Percentiles rank a stretch among this genome's conserved stretches.
phyloP scores from a whole-genome alignment of 805 yeast species.

The Cyberlindnera mississippiensis region DNA sequence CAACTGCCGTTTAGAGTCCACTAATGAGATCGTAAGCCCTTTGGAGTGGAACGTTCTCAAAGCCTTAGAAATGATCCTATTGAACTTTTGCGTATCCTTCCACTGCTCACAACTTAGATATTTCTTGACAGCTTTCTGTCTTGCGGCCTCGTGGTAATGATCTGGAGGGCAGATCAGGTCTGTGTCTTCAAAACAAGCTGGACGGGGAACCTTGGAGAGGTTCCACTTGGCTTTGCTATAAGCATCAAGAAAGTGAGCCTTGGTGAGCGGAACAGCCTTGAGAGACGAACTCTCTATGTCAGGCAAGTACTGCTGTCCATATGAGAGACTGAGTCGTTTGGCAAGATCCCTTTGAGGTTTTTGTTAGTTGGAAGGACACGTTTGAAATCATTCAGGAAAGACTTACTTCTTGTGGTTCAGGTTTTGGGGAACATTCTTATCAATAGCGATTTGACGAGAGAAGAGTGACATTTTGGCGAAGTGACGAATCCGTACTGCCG shows the following conservation, averaged over 20 bases:
- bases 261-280: slow-evolving; percentile 39
- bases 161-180: slow-evolving; percentile 60
- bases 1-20: slow-evolving; percentile 44
- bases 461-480: not conserved
- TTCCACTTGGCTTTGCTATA: slow-evolving; percentile 57
- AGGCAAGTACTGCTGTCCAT: slow-evolving; percentile 16
- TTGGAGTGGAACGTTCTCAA: slow-evolving; percentile 39
- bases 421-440: not conserved
- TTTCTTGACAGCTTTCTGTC: slow-evolving; percentile 41
- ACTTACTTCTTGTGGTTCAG: not conserved
- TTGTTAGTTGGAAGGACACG: not conserved
- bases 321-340: slow-evolving; percentile 1
- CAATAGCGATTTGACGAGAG: no score
- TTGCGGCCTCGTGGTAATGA: slow-evolving; percentile 43
- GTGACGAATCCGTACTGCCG: no score
- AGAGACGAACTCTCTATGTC: slow-evolving; percentile 5
- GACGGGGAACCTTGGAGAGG: slow-evolving; percentile 50
- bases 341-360: not conserved
- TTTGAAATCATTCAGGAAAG: not conserved
- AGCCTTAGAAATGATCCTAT: slow-evolving; percentile 35
- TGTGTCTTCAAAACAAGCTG: slow-evolving; percentile 44
- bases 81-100: slow-evolving; percentile 40
- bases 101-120: slow-evolving; percentile 44
- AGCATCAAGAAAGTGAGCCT: slow-evolving; percentile 50
- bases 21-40: slow-evolving; percentile 58